Conservation (phyloP, 495 filamentous ascomycete genomes). For the Cetradonia linearis region DNA sequence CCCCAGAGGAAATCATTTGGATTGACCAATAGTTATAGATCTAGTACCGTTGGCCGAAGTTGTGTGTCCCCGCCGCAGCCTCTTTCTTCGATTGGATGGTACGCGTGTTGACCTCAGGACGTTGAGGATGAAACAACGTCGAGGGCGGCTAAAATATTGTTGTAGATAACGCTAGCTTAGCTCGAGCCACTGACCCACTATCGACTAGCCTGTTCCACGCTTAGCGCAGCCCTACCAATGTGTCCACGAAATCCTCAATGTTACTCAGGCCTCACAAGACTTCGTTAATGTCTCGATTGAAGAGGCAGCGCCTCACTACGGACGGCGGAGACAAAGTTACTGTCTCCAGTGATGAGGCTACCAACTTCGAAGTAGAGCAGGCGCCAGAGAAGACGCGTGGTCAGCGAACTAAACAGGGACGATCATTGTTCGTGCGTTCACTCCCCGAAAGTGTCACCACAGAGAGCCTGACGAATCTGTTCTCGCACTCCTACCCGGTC, state of each 20-base stretch:
- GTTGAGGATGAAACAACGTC: background rate
- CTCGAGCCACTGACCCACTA: background rate
- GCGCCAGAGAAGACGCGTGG: background rate
- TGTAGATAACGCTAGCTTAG: background rate
- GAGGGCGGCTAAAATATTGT: background rate
- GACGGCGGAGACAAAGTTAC: constrained; percentile 26
- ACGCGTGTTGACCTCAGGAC: background rate
- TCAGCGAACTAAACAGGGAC: constrained; percentile 29
- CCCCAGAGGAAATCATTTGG: background rate
- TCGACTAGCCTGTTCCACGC: background rate
- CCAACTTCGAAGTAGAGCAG: constrained; percentile 5
- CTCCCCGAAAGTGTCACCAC: constrained; percentile 69
- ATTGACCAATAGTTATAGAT: background rate
- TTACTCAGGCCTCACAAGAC: background rate
- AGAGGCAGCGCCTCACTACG: constrained; percentile 28
- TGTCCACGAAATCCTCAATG: background rate
- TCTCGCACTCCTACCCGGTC: constrained; percentile 86
- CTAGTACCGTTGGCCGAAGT: background rate
- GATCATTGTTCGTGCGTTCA: constrained; percentile 83
- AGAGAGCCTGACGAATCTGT: constrained; percentile 71
- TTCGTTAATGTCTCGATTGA: constrained; percentile 22
- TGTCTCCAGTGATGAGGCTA: constrained; percentile 15
- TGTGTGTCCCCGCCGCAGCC: background rate
- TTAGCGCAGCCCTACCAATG: background rate
- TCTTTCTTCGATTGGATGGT: background rate